phyloP scores from a whole-genome alignment of 805 yeast species.

The Candida khao-thaluensis region DNA sequence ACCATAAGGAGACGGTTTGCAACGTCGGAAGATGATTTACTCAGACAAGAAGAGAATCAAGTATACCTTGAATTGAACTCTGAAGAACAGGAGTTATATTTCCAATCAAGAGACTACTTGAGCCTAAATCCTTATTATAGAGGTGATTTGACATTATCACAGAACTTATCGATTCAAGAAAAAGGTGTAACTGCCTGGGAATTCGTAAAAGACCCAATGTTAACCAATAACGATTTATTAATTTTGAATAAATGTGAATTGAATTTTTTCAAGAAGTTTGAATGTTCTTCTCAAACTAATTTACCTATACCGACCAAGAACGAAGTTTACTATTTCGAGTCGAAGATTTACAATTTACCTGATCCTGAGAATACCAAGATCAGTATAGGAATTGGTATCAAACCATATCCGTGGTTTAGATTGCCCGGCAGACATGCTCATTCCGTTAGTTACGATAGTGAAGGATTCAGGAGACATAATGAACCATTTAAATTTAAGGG shows the following conservation, averaged over 20 bases:
- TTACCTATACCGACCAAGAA: conserved; percentile 80
- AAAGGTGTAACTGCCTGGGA: conserved; percentile 92
- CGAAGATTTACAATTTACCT: conserved; percentile 72
- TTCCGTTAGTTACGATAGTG: conserved; percentile 85
- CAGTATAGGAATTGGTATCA: conserved; percentile 77
- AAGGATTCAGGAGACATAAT: conserved; percentile 75
- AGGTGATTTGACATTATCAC: conserved; percentile 54
- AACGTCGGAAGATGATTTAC: conserved; percentile 50
- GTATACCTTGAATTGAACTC: conserved; percentile 61
- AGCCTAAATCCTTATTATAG: conserved; percentile 31
- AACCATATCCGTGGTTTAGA: conserved; percentile 92
- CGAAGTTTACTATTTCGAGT: conserved; percentile 87
- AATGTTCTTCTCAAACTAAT: conserved; percentile 73
- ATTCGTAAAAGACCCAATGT: conserved; percentile 58
- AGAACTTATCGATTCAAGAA: conserved; percentile 69
- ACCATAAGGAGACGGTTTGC: conserved; percentile 10
- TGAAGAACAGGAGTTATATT: conserved; percentile 66
- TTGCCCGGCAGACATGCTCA: conserved; percentile 88
- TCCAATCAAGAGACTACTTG: conserved; percentile 57
- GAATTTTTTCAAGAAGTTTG: conserved; percentile 55
- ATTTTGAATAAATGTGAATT: conserved; percentile 68
- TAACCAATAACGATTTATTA: conserved; percentile 53
- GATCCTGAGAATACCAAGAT: conserved; percentile 54
- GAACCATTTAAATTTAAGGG: conserved; percentile 60
- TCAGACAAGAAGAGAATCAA: conserved; percentile 57